phyloP scores from a whole-genome alignment of 2,329 filamentous ascomycete genomes.

The Fusarium sp. region DNA sequence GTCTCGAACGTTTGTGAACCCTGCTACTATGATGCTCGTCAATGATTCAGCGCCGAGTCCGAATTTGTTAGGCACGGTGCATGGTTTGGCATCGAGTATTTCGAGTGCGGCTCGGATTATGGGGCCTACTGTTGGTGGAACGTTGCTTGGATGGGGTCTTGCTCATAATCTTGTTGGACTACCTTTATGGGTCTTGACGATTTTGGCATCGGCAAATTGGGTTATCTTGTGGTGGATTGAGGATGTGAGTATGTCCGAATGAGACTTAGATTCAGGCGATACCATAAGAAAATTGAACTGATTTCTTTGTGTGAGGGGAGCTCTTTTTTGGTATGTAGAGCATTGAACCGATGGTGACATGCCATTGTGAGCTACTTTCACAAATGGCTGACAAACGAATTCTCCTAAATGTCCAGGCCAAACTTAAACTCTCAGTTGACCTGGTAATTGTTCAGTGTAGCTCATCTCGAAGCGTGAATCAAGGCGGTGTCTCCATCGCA shows the following conservation, averaged over 20 bases:
- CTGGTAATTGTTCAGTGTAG: too few relatives aligned
- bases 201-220: neutral
- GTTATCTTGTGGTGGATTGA: neutral
- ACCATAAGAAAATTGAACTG: neutral
- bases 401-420: too few relatives aligned
- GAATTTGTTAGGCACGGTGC: conserved; percentile 65
- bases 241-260: neutral
- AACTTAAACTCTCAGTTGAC: too few relatives aligned
- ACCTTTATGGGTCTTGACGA: neutral
- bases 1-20: conserved; percentile 73
- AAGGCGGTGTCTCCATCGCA: too few relatives aligned
- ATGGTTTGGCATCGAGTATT: conserved; percentile 61
- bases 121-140: conserved; percentile 59
- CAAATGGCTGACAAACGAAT: too few relatives aligned
- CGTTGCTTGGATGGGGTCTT: conserved; percentile 58
- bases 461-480: neutral
- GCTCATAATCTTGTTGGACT: conserved; percentile 39
- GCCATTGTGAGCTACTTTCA: too few relatives aligned
- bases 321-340: too few relatives aligned
- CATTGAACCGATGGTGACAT: too few relatives aligned
- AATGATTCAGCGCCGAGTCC: conserved; percentile 69
- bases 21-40: conserved; percentile 65
- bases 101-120: conserved; percentile 59
- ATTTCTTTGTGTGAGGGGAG: neutral
- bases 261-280: fast-evolving